A percentile compares a stretch with the other conserved stretches of the same genome.
phyloP scores from a whole-genome alignment of 73 alveolate genomes.

The Tetrahymena malaccensis region DNA sequence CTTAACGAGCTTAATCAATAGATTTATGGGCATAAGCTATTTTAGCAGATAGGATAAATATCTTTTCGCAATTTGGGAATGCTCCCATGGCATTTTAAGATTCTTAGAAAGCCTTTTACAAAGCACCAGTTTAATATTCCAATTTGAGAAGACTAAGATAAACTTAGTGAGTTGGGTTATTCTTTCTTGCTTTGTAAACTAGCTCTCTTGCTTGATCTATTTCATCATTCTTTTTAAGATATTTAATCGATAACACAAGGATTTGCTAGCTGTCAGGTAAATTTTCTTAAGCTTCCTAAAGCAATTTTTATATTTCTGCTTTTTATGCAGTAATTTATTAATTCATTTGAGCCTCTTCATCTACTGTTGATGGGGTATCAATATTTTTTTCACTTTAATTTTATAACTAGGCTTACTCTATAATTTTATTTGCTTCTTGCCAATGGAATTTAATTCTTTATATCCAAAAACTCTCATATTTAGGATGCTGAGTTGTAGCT shows the following conservation, averaged over 20 bases:
- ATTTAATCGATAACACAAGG: background rate
- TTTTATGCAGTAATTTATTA: background rate
- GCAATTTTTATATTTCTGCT: background rate
- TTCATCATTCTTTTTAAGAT: background rate
- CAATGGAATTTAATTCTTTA: background rate
- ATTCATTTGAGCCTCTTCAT: background rate
- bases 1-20: slow-evolving; percentile 41
- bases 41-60: slow-evolving; percentile 48
- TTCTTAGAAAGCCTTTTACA: slow-evolving; percentile 31
- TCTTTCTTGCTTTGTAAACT: background rate
- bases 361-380: background rate
- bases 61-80: slow-evolving; percentile 43
- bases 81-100: slow-evolving; percentile 6
- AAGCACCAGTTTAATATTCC: slow-evolving; percentile 26
- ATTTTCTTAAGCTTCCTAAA: background rate
- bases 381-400: background rate
- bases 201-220: background rate
- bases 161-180: background rate
- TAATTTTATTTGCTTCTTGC: background rate
- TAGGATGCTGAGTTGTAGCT: background rate
- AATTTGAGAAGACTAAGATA: background rate
- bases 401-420: background rate
- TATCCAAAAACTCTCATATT: background rate
- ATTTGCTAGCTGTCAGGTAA: background rate
- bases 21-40: slow-evolving; percentile 9